These are phyloP conservation scores for Ceratocystis colombiana DNA, from an alignment of 2,329 filamentous ascomycete species.

Conservation along the genomic window DNA sequence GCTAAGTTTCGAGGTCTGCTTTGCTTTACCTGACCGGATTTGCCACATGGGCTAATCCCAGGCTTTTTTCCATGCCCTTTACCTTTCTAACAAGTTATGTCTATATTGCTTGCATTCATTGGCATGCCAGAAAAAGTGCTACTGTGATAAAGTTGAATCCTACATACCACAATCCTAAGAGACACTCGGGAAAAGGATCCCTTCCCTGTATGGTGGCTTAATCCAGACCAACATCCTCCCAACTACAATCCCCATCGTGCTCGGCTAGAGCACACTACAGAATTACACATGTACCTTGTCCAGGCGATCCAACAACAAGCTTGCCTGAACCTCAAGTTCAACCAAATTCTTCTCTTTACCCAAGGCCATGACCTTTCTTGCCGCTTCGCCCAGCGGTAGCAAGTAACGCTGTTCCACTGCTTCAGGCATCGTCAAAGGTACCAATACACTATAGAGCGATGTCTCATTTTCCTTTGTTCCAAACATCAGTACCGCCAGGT, in stretches of 20 bases:
- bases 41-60: not conserved
- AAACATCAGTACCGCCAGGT: slow-evolving; percentile 42
- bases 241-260: not conserved
- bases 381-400: slow-evolving; percentile 41
- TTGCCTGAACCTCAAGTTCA: slow-evolving; percentile 35
- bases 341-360: slow-evolving; percentile 31
- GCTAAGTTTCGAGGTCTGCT: not conserved
- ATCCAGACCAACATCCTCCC: not conserved
- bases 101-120: not conserved
- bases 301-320: slow-evolving; percentile 38
- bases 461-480: slow-evolving; percentile 37
- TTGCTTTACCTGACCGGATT: not conserved
- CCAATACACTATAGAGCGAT: slow-evolving; percentile 31
- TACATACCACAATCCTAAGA: not conserved
- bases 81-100: no score
- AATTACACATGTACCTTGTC: slow-evolving; percentile 32
- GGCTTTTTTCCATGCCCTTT: no score
- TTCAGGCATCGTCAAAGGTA: slow-evolving; percentile 47
- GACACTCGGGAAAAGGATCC: not conserved
- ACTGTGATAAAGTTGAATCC: slow-evolving; percentile 4
- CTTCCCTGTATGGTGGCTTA: not conserved
- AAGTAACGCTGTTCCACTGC: slow-evolving; percentile 51
- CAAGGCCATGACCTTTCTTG: slow-evolving; percentile 33
- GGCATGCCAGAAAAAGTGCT: not conserved
- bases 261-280: not conserved